Conservation (phyloP, 2,329 filamentous ascomycete genomes). For the Polychaeton citri region DNA sequence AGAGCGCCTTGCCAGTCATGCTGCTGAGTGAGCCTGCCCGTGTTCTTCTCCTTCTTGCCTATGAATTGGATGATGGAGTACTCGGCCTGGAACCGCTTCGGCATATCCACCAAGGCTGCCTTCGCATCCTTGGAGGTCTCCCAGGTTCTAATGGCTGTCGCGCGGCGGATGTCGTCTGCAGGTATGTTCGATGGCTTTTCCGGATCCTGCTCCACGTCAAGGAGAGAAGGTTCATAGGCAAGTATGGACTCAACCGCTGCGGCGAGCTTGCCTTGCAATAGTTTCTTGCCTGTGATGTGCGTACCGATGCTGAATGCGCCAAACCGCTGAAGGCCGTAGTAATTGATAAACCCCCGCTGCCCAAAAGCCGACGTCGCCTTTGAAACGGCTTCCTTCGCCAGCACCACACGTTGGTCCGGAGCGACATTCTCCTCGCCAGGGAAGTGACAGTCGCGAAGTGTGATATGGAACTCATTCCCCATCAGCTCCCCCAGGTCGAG, state of each 20-base stretch:
- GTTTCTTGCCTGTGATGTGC: slow-evolving; percentile 69
- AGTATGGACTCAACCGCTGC: slow-evolving; percentile 69
- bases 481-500: slow-evolving; percentile 71
- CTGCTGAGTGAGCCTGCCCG: slow-evolving; percentile 33
- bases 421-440: slow-evolving; percentile 26
- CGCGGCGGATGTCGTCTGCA: slow-evolving; percentile 65
- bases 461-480: slow-evolving; percentile 90
- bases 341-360: slow-evolving; percentile 81
- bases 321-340: slow-evolving; percentile 95
- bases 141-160: slow-evolving; percentile 66
- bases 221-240: slow-evolving; percentile 51
- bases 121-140: slow-evolving; percentile 4
- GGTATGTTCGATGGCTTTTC: slow-evolving; percentile 39
- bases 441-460: slow-evolving; percentile 71
- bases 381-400: slow-evolving; percentile 39
- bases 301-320: slow-evolving; percentile 79
- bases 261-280: slow-evolving; percentile 69
- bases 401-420: slow-evolving; percentile 26
- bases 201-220: slow-evolving; percentile 38
- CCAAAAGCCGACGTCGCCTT: slow-evolving; percentile 53
- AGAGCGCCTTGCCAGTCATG: slow-evolving; percentile 73
- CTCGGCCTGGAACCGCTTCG: slow-evolving; percentile 73
- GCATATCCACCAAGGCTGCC: slow-evolving; percentile 54
- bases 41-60: slow-evolving; percentile 28
- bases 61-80: slow-evolving; percentile 66